Evolutionary conservation across 495 filamentous ascomycete species (phyloP).

Genomic region (Thermothielavioides terrestris): DNA sequence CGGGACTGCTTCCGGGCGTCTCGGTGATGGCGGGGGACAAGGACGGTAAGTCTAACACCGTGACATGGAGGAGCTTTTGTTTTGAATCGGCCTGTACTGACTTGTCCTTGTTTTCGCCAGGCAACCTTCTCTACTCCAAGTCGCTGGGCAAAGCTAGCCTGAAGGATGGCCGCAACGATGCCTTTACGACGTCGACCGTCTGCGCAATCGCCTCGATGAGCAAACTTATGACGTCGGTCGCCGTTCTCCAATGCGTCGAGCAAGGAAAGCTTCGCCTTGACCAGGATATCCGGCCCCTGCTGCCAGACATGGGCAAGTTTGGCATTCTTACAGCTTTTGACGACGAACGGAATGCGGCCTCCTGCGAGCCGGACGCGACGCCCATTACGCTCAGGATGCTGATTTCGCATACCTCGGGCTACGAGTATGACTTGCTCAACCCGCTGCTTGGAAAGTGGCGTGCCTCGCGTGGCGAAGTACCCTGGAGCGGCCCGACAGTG

Average conservation of each 20-base stretch:
- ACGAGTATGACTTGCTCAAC: constrained; percentile 15
- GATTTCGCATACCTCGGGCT: constrained; percentile 22
- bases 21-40: constrained; percentile 8
- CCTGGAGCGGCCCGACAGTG: constrained; percentile 10
- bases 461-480: constrained; percentile 10
- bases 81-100: not conserved
- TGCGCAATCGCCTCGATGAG: constrained; percentile 24
- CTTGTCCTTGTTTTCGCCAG: not conserved
- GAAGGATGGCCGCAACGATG: not conserved
- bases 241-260: constrained; percentile 26
- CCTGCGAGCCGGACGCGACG: constrained; percentile 3
- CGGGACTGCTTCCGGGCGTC: constrained; percentile 8
- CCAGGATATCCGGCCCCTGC: constrained; percentile 17
- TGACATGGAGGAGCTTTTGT: not conserved
- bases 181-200: constrained; percentile 6
- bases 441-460: constrained; percentile 14
- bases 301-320: constrained; percentile 23
- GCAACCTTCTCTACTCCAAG: constrained; percentile 9
- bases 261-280: constrained; percentile 26
- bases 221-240: constrained; percentile 29
- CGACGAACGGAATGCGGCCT: not conserved
- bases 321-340: constrained; percentile 25
- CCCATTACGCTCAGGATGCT: constrained; percentile 27
- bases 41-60: not conserved
- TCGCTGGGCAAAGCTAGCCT: constrained; percentile 4